These are phyloP conservation scores for Persicaria maculosa DNA, from an alignment of 148 eudicot species.

Conservation along the genomic window DNA sequence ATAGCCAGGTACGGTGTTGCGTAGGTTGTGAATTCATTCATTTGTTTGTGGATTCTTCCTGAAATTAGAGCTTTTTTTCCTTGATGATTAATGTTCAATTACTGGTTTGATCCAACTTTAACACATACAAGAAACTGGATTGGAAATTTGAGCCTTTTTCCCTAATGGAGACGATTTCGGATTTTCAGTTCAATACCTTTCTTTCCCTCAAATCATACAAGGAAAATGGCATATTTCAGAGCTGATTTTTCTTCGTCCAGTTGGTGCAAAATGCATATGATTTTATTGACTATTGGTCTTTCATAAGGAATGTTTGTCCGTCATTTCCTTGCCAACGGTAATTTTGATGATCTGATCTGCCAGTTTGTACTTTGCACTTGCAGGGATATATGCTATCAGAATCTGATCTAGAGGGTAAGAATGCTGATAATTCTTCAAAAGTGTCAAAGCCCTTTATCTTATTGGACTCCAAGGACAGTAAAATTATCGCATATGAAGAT, in stretches of 20 bases:
- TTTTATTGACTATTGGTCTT: neutral
- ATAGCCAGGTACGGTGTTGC: slow-evolving; percentile 31
- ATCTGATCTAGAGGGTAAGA: slow-evolving; percentile 6
- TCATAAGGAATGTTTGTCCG: neutral
- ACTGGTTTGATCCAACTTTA: neutral
- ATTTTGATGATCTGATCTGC: neutral
- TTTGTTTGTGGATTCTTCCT: neutral
- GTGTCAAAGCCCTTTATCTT: slow-evolving; percentile 37
- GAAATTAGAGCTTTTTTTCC: neutral
- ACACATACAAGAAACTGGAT: neutral
- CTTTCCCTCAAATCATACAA: neutral
- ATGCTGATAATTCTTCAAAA: slow-evolving; percentile 21
- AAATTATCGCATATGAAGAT: slow-evolving; percentile 48
- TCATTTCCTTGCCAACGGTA: neutral
- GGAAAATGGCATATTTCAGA: neutral
- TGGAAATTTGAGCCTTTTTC: neutral
- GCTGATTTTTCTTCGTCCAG: neutral
- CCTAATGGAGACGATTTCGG: neutral
- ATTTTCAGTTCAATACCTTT: neutral
- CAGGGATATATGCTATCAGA: slow-evolving; percentile 37
- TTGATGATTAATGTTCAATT: neutral
- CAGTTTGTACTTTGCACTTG: slow-evolving; percentile 23
- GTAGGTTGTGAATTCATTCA: neutral
- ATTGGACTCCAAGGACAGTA: slow-evolving; percentile 37
- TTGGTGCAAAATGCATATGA: neutral